phyloP scores from a whole-genome alignment of 1,284 basidiomycete species.

The Phellinidium pouzarii region DNA sequence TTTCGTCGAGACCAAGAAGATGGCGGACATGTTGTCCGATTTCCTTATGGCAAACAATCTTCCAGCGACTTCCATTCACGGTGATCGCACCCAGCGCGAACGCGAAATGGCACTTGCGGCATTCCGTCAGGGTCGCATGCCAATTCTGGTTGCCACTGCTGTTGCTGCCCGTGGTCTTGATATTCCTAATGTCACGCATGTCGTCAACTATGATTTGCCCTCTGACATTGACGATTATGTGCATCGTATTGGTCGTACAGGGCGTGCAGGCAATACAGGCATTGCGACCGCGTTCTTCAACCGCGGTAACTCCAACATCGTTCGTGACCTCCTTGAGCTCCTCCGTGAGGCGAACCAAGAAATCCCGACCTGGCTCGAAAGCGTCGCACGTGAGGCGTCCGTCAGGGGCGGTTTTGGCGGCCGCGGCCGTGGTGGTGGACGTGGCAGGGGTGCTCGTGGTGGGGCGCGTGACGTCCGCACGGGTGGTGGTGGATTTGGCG shows the following conservation, averaged over 20 bases:
- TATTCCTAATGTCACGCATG: constrained; percentile 99
- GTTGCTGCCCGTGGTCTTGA: constrained; percentile 99
- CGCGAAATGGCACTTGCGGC: constrained; percentile 94
- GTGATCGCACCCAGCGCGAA: constrained; percentile 96
- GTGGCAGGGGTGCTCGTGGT: constrained; percentile 46
- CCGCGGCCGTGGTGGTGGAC: constrained; percentile 54
- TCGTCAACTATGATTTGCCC: constrained; percentile 98
- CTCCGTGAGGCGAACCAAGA: constrained; percentile 97
- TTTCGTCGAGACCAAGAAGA: constrained; percentile 99
- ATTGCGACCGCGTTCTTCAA: constrained; percentile 94
- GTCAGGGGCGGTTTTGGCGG: constrained; percentile 53
- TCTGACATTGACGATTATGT: constrained; percentile 99
- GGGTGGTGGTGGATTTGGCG: constrained; percentile 29
- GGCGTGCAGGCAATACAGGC: constrained; percentile 98
- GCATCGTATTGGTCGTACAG: constrained; percentile 97
- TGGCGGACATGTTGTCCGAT: constrained; percentile 98
- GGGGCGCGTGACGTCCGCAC: constrained; percentile 42
- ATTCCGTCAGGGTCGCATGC: constrained; percentile 92
- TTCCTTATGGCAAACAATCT: constrained; percentile 85
- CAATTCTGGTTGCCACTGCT: constrained; percentile 96
- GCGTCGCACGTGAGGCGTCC: constrained; percentile 76
- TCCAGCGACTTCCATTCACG: constrained; percentile 95
- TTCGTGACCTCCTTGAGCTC: constrained; percentile 86
- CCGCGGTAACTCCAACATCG: constrained; percentile 87
- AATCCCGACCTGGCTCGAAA: constrained; percentile 88